These are phyloP conservation scores for Chrysoporthe puriensis DNA, from an alignment of 2,329 filamentous ascomycete genomes.

Conservation along the genomic window DNA sequence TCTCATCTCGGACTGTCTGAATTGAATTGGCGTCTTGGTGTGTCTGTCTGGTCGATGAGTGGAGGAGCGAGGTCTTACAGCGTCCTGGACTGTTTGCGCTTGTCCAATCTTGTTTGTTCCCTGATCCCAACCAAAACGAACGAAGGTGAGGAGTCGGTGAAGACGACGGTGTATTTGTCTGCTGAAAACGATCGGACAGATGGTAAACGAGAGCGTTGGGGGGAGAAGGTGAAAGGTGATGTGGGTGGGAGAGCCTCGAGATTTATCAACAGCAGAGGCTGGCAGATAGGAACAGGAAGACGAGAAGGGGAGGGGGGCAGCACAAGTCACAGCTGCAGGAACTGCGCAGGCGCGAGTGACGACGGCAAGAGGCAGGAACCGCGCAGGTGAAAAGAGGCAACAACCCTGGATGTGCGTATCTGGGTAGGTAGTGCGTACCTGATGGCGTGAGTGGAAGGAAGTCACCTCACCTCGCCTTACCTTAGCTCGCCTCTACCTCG, in stretches of 20 bases:
- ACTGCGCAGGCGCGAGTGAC: not conserved
- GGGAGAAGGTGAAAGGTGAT: slow-evolving; percentile 4
- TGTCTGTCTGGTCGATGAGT: not conserved
- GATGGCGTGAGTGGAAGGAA: not conserved
- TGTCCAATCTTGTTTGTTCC: not conserved
- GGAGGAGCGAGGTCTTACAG: not conserved
- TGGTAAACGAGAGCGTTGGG: slow-evolving; percentile 10
- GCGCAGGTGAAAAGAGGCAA: not conserved
- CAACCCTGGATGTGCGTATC: not conserved
- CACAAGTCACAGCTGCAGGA: slow-evolving; percentile 11
- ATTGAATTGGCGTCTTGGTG: slow-evolving; percentile 3
- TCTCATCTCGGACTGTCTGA: slow-evolving; percentile 30
- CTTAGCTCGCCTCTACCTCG: not conserved
- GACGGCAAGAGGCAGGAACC: slow-evolving; percentile 5
- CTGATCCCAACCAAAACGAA: slow-evolving; percentile 12
- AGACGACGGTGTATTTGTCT: slow-evolving; percentile 19
- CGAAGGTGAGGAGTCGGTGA: slow-evolving; percentile 22
- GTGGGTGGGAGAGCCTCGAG: slow-evolving; percentile 13
- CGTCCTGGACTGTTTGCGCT: not conserved
- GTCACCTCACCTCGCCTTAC: slow-evolving; percentile 21
- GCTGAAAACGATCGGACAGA: slow-evolving; percentile 21
- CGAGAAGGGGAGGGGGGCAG: not conserved
- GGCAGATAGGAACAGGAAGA: not conserved
- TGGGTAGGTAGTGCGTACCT: not conserved
- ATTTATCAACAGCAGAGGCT: slow-evolving; percentile 23